These are phyloP conservation scores for Daedaleopsis nitida DNA, from an alignment of 768 basidiomycete species.

Conservation along the genomic window DNA sequence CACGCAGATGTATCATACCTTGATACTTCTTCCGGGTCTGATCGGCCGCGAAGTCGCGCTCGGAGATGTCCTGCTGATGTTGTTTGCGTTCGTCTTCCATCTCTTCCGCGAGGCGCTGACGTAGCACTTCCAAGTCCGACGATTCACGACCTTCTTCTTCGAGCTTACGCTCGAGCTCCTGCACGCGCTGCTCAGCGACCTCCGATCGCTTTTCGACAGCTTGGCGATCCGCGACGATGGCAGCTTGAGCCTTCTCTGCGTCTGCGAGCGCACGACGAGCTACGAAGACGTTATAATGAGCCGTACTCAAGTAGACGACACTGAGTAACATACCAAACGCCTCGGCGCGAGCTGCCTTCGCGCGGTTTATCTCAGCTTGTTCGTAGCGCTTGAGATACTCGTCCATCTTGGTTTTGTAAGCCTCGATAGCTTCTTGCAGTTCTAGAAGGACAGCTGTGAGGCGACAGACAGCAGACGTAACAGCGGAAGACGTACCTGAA, in stretches of 20 bases:
- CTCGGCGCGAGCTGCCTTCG: constrained; percentile 65
- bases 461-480: background rate
- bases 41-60: constrained; percentile 75
- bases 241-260: constrained; percentile 57
- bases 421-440: constrained; percentile 61
- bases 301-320: background rate
- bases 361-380: constrained; percentile 67
- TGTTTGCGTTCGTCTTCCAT: constrained; percentile 79
- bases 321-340: constrained; percentile 47
- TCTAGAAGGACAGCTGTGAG: constrained; percentile 40
- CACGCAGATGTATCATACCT: constrained; percentile 42
- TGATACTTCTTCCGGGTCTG: constrained; percentile 89
- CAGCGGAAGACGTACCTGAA: constrained; percentile 44
- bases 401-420: constrained; percentile 65
- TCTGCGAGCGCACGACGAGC: constrained; percentile 65
- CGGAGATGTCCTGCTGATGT: constrained; percentile 77
- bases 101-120: constrained; percentile 71
- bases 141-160: constrained; percentile 70
- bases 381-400: constrained; percentile 62
- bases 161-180: constrained; percentile 61
- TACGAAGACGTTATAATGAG: constrained; percentile 27
- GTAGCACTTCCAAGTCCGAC: constrained; percentile 63
- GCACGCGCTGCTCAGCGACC: constrained; percentile 52
- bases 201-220: constrained; percentile 50
- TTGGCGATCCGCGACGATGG: constrained; percentile 53